Base-by-base conservation (phyloP, 1,139 yeast species). In the Blastobotrys raffinosifermentans region DNA sequence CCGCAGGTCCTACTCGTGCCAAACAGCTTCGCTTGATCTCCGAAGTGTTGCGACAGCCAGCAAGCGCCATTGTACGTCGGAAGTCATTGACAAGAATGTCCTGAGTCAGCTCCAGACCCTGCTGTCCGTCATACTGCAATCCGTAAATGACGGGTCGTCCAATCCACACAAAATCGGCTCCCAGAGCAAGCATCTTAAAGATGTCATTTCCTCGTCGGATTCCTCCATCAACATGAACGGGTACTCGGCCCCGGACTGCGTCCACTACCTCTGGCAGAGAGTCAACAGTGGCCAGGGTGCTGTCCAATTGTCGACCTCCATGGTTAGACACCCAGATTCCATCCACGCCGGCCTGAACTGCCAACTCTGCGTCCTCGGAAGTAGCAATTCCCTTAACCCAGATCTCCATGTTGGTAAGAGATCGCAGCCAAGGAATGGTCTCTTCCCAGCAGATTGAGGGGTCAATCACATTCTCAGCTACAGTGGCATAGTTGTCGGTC, bases 291-390 rank as follows among this genome's bases (percentile, higher is more conserved):
- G 84, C 74, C 50, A 70, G 64, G 2, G 80, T 68, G 41, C 69
- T 73, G 47, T 79, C 86, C 38, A 79, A 65, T 54, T 79, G 86
- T 38, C 86, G 62, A 14, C 86, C 86, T 19, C 86, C 86, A 50
- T 79, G 86, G 53, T 78, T 79, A 11, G 84, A 77, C 17, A 79
- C 66, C 39, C 79, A 72, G 39, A 77, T 72, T 6, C 83, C 85
- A 36, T 73, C 77, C 4, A 75, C 70, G 0, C 80, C 80, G 35
- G 72, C 60, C 40, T 72, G 69, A 7, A 76, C 70, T 19, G 80
- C 81, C 37, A 61, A 60, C 32, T 75, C 58, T n/a, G 80, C 73
- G 49, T 79, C 85, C 41, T 76, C 81, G 16, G 73, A 73, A 3
- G 76, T 64, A 44, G 75, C 72, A 10, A 78, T 69, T 6, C 85